Conservation (phyloP, 208 protist species). For the Acanthamoeba divionensis region DNA sequence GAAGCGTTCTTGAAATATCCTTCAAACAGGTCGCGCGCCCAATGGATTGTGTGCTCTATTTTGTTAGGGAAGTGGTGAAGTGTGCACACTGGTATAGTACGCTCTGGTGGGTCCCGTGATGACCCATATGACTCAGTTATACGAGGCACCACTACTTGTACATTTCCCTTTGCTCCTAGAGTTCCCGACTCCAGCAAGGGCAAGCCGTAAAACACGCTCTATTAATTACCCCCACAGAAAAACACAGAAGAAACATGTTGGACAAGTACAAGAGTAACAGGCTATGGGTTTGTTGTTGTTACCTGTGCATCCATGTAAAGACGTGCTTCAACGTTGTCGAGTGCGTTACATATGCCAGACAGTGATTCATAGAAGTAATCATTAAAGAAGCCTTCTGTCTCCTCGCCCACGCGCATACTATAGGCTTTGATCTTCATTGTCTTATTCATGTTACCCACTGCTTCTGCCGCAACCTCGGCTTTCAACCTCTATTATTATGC, state of each 20-base stretch:
- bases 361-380: conserved; percentile 94
- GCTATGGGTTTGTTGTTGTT: too few species aligned
- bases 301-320: conserved; percentile 97
- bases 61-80: conserved; percentile 99
- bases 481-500: conserved; percentile 83
- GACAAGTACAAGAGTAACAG: too few species aligned
- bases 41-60: conserved; percentile 97
- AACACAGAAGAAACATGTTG: too few species aligned
- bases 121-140: conserved; percentile 97
- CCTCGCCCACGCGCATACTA: conserved; percentile 83
- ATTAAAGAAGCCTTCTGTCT: conserved; percentile 94
- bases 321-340: conserved; percentile 97
- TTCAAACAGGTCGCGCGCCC: conserved; percentile 82
- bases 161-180: conserved; percentile 97
- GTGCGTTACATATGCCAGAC: conserved; percentile 94
- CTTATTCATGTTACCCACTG: conserved; percentile 92
- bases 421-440: conserved; percentile 78
- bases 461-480: conserved; percentile 89
- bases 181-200: conserved; percentile 98
- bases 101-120: conserved; percentile 96
- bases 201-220: conserved; percentile 93
- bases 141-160: conserved; percentile 94
- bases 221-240: too few species aligned
- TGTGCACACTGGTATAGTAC: conserved; percentile 98
- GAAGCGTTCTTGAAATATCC: conserved; percentile 77